Percentiles rank a stretch among this genome's conserved stretches.
Evolutionary conservation across 257 asterid genomes (phyloP).

Genomic region (Ajuga chamaepitys): DNA sequence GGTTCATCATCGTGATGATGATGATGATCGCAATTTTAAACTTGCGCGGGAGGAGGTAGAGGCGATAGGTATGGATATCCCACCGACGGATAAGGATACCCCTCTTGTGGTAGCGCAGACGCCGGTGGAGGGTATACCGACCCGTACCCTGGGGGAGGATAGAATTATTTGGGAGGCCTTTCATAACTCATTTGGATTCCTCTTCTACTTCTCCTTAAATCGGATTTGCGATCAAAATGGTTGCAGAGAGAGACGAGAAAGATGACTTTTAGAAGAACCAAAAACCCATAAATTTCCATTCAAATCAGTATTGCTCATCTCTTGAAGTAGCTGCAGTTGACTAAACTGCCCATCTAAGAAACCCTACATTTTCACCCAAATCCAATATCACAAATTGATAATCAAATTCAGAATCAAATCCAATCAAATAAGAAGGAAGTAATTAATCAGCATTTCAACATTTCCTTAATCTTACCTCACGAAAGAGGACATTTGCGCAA

Average conservation of each 20-base stretch:
- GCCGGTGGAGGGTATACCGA: conserved; percentile 52
- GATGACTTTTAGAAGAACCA: not conserved
- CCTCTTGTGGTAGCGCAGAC: conserved; percentile 55
- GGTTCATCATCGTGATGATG: conserved; percentile 31
- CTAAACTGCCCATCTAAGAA: too few species aligned
- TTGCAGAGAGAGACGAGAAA: conserved; percentile 3
- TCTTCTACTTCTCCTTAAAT: conserved; percentile 8
- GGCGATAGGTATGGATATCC: conserved; percentile 56
- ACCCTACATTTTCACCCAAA: too few species aligned
- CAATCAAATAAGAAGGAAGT: too few species aligned
- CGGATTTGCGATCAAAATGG: not conserved
- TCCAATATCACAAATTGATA: too few species aligned
- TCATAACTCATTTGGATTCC: conserved; percentile 34
- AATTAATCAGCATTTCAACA: too few species aligned
- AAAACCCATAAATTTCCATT: too few species aligned
- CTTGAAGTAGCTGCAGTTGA: too few species aligned
- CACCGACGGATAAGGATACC: conserved; percentile 35
- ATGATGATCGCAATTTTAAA: conserved; percentile 42
- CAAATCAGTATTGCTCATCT: too few species aligned
- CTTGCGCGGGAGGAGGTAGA: conserved; percentile 29
- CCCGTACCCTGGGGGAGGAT: conserved; percentile 53
- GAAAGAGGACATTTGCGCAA: too few species aligned
- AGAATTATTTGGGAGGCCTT: conserved; percentile 25
- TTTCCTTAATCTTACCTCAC: too few species aligned
- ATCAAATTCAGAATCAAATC: too few species aligned